Base-by-base conservation (phyloP, 352 stramenopile species). In the Phytopythium ostracodes region DNA sequence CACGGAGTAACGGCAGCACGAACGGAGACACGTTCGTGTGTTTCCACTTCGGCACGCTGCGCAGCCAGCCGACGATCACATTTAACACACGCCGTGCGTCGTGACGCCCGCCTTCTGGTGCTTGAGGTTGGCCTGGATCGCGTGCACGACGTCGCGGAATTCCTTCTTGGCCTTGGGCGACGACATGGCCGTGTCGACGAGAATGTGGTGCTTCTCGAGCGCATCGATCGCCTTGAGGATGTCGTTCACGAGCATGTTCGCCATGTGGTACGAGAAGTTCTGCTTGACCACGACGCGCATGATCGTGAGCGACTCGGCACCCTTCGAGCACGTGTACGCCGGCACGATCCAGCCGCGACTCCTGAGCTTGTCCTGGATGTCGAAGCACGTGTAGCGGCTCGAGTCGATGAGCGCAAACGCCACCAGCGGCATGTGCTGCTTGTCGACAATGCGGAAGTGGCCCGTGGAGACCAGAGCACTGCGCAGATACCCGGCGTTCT, bases 201-300 rank as follows among this genome's bases (percentile, higher is more conserved):
- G 56, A 11, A 89, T 57, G 67, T 89, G 73, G 68, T 91, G 81
- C 77, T 91, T 76, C 66, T 96, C 86, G 20, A 94, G 77, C 52
- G 67, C 73, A 31, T 91, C 76, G 60, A 96, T 93, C 42, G 87
- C 84, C 60, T 93, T 91, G 38, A 91, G 58, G 56, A 96, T 95
- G 46, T 96, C 87, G 52, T 82, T 66, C 29, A 96, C 83, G 33
- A 96, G 68, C 82, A 96, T 94, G 70, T 93, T 89, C 38, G 76
- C 86, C 86, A 96, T 94, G 71, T 91, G 77, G 62, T 83, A 88
- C 27, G 84, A 84, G 44, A 96, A 93, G 66, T 96, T 96, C 70
- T 96, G 88, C 72, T 96, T 96, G 56, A 95, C 85, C 18, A 96
- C 88, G 27, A 94, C 87, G 62, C 88, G 87, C 88, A 96, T 96